Evolutionary conservation across 73 alveolate species (phyloP), one percentile per base, ranked within the genome.

Genomic region (Paraurostyla sp.): DNA sequence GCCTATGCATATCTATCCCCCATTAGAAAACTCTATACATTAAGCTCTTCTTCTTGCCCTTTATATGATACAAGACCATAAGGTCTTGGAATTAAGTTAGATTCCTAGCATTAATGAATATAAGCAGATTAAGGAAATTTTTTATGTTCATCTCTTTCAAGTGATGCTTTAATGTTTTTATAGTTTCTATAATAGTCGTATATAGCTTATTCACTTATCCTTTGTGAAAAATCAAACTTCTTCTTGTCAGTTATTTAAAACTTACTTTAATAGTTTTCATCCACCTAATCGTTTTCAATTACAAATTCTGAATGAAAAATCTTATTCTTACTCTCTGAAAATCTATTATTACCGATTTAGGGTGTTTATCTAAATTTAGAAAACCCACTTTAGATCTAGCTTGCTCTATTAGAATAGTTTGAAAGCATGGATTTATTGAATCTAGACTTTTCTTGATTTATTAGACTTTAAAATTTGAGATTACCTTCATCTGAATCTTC

Each of bases 51-150:
- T n/a, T 73, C 87, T 30, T 50, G 62, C 30, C 87, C 87, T 25
- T 73, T 73, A 30, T 73, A 73, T 22, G 68, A 18, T n/a, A 73
- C 87, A 1, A 73, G 35, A 9, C 87, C 87, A 45, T 73, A 73
- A 18, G 87, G 87, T 45, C 68, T 22, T 4, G 87, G 87, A 18
- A 73, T 36, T 45, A 73, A 50, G 15, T 50, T 45, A 16, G 45
- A 27, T 27, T 45, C 11, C 36, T 73, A 68, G 42, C 87, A 73
- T 42, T 32, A 29, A 20, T 18, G 3, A 16, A 73, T 45, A 49
- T 48, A 73, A 25, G 68, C 71, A 18, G 65, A 18, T 45, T 73
- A 73, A 27, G 87, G 73, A 27, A 27, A 45, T 73, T 32, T 45
- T 15, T 15, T 11, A 73, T 73, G 71, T 27, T 73, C 87, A 2